phyloP scores from a whole-genome alignment of 805 yeast genomes.

The Pichia heedii region DNA sequence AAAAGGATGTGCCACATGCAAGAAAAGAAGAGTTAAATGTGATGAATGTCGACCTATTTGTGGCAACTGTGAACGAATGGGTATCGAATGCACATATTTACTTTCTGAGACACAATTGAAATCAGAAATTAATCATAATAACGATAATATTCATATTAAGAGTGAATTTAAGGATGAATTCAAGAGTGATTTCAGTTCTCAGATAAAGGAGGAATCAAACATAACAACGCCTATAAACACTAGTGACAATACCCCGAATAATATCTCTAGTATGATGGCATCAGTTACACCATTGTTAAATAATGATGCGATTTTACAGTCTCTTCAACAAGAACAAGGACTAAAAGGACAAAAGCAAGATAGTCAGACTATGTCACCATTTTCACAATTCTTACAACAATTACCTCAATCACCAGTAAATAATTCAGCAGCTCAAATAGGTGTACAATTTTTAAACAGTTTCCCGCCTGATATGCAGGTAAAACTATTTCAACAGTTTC shows the following conservation, averaged over 20 bases:
- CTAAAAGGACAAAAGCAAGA: too few relatives aligned
- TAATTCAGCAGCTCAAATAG: slow-evolving; percentile 9
- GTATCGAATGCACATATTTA: slow-evolving; percentile 62
- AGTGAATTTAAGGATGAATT: too few relatives aligned
- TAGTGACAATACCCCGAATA: not conserved
- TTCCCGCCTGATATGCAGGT: slow-evolving; percentile 12
- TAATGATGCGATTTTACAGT: not conserved
- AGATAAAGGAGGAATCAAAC: not conserved
- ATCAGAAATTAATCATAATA: not conserved
- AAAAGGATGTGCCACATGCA: slow-evolving; percentile 84
- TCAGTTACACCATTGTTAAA: not conserved
- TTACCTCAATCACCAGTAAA: slow-evolving; percentile 7
- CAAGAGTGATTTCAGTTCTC: too few relatives aligned
- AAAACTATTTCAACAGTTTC: slow-evolving; percentile 10
- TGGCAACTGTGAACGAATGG: slow-evolving; percentile 69
- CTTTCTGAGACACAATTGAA: not conserved
- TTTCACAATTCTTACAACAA: slow-evolving; percentile 10
- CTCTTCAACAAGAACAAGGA: not conserved
- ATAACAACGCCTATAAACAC: not conserved
- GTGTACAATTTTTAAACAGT: slow-evolving; percentile 9
- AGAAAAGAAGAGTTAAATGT: slow-evolving; percentile 83
- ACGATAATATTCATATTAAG: not conserved
- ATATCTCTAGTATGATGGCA: not conserved
- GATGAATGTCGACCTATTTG: slow-evolving; percentile 81
- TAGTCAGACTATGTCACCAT: slow-evolving; percentile 7